Evolutionary conservation across 768 basidiomycete genomes (phyloP), one percentile per base, ranked within the genome.

Genomic region (Calocybe gangraenosa): DNA sequence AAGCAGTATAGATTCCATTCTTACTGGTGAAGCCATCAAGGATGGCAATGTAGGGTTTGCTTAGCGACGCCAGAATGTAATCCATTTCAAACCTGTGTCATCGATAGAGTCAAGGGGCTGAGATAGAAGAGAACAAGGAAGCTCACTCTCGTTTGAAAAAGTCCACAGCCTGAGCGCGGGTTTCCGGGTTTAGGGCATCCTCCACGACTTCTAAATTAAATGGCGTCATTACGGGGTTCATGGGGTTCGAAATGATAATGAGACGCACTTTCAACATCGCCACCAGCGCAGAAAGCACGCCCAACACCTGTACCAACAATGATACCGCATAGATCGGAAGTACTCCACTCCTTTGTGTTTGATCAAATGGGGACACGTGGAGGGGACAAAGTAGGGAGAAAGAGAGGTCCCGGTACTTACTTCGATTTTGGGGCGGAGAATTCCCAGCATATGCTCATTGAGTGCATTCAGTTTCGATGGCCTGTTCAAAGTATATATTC

Each of bases 111-210:
- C 31, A 38, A 51, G 48, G 48, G 57, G 28, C 44, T 21, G 45
- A 48, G 32, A n/a, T 42, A 28, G 15, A 40, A 47, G 39, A 48
- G 40, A 50, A 54, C 37, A 56, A 47, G 32, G 25, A 53, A 58
- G 76, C 87, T 59, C 56, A 90, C 85, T 98, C 95, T 58, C 80
- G 75, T 64, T 83, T 83, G 75, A 98, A 98, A 69, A 90, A 99
- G 11, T 84, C 79, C 42, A 92, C 67, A n/a, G 91, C 88, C 43
- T 74, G 65, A 2, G 69, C 63, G 35, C 79, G 77, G 0, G 81
- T 86, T 13, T 61, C 59, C 14, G 74, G 70, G 33, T 74, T 54
- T 9, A 69, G 61, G 9, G 79, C 78, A 47, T 81, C 58, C 43
- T 68, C 47, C 10, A 85, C 66, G 39, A 89, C 80, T 54, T 64